Evolutionary conservation across 2,329 filamentous ascomycete genomes (phyloP), one percentile per base, ranked within the genome.

Genomic region (Raffaelea ambrosiae): DNA sequence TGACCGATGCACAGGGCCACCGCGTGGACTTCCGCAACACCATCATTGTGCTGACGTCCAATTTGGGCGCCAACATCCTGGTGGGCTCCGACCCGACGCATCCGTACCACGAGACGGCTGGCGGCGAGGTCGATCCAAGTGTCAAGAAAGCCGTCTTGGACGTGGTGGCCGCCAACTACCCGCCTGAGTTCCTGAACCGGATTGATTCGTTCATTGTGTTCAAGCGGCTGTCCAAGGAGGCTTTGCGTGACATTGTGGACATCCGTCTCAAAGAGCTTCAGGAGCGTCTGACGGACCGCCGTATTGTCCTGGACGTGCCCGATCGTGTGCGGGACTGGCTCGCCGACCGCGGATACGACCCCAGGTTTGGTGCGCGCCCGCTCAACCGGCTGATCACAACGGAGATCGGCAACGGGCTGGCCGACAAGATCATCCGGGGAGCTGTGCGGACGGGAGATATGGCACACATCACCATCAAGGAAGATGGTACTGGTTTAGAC

Each of bases 121-220:
- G 79, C 43, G 83, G 84, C 38, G 81, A 86, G 29, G 82, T 97
- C 49, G 81, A 85, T 16, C 75, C 81, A 1, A 78, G 80, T 1
- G 79, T 90, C 42, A 88, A 88, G 59, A 73, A 78, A 49, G 83
- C 86, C 1, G 90, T 97, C 47, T 89, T 97, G 82, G 86, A 95
- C 59, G 82, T 94, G 16, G 90, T 97, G 1, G 74, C 84, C 18
- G 66, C 73, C 9, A 73, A 70, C 45, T 84, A 96, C 62, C 82
- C 91, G 5, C 93, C 93, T 3, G 93, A 97, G 63, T 98, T 97
- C 73, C 77, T 97, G 54, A 97, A 98, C 69, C 81, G 93, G 19
- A 88, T 97, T 53, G 91, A 97, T 65, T 91, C 94, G 52, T 96
- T 97, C 69, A 96, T 97, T 63, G 72, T 97, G 60, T 97, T 97